Conservation (phyloP, 2,329 filamentous ascomycete genomes). For the Trichoderma atrobrunneum region DNA sequence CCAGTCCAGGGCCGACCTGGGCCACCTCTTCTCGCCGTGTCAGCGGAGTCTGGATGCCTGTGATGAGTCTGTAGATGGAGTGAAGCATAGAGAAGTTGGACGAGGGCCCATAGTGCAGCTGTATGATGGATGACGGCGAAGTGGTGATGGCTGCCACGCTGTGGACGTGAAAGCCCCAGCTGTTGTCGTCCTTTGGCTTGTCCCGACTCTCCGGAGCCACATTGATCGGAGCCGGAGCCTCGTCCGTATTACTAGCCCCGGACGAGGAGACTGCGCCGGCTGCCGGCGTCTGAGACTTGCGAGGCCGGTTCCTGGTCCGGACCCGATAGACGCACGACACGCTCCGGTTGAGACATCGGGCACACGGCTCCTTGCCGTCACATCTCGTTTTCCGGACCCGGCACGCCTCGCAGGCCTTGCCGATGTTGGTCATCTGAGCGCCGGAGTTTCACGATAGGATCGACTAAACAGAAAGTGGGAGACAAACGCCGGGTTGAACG, state of each 20-base stretch:
- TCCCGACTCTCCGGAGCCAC: background rate
- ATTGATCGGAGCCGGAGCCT: background rate
- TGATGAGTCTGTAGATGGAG: conserved; percentile 16
- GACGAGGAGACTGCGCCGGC: background rate
- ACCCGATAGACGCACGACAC: conserved; percentile 10
- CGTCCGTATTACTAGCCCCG: conserved; percentile 2
- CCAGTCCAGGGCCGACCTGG: conserved; percentile 5
- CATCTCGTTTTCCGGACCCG: conserved; percentile 13
- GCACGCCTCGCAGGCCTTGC: conserved; percentile 12
- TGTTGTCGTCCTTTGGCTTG: conserved; percentile 9
- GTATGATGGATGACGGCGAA: conserved; percentile 13
- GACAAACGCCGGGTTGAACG: background rate
- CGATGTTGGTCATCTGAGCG: conserved; percentile 12
- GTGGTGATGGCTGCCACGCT: conserved; percentile 7
- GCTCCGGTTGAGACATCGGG: conserved; percentile 11
- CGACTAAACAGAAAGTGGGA: background rate
- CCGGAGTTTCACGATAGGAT: background rate
- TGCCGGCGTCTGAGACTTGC: background rate
- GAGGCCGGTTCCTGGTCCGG: conserved; percentile 12
- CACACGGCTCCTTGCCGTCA: conserved; percentile 11
- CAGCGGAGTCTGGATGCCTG: conserved; percentile 4
- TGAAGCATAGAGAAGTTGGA: conserved; percentile 16
- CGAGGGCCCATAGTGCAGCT: conserved; percentile 7
- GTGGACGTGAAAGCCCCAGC: conserved; percentile 14
- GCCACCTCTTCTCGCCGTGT: conserved; percentile 10